Evolutionary conservation across 2,329 filamentous ascomycete species (phyloP).

Genomic region (Pseudogymnoascus sp.): DNA sequence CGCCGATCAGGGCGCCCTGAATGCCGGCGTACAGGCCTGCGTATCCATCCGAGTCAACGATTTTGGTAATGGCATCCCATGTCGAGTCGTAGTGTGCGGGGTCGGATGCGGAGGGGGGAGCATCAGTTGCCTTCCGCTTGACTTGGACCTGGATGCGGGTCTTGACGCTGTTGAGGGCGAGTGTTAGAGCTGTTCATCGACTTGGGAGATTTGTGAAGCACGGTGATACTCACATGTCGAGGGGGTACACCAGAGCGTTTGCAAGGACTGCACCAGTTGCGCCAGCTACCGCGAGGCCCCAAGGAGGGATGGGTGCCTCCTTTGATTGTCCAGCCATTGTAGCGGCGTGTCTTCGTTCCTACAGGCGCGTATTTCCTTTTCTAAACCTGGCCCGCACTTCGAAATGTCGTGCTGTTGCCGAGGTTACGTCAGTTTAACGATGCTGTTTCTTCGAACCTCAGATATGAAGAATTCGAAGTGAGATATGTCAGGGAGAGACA

Average conservation of each 20-base stretch:
- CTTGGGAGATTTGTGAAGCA: not conserved
- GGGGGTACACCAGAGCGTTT: constrained; percentile 89
- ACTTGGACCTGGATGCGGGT: constrained; percentile 93
- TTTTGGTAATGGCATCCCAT: constrained; percentile 80
- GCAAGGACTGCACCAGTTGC: constrained; percentile 89
- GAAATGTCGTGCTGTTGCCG: constrained; percentile 6
- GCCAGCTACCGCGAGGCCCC: constrained; percentile 87
- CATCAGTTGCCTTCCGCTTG: constrained; percentile 48
- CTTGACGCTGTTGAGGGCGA: constrained; percentile 61
- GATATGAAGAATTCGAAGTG: not conserved
- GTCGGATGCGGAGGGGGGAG: constrained; percentile 36
- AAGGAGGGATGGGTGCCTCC: constrained; percentile 59
- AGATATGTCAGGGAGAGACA: not conserved
- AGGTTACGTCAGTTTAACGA: not conserved
- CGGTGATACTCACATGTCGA: constrained; percentile 71
- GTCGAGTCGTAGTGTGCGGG: constrained; percentile 77
- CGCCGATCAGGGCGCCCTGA: constrained; percentile 75
- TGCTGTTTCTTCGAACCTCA: not conserved
- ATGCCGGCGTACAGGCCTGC: constrained; percentile 84
- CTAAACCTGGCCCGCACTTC: not conserved
- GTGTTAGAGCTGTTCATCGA: not conserved
- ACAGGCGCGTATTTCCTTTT: not conserved
- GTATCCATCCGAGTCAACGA: constrained; percentile 71
- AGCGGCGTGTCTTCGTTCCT: not conserved
- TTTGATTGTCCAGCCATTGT: constrained; percentile 25